Conservation (phyloP, 352 stramenopile species). For the Phytophthora vignae region DNA sequence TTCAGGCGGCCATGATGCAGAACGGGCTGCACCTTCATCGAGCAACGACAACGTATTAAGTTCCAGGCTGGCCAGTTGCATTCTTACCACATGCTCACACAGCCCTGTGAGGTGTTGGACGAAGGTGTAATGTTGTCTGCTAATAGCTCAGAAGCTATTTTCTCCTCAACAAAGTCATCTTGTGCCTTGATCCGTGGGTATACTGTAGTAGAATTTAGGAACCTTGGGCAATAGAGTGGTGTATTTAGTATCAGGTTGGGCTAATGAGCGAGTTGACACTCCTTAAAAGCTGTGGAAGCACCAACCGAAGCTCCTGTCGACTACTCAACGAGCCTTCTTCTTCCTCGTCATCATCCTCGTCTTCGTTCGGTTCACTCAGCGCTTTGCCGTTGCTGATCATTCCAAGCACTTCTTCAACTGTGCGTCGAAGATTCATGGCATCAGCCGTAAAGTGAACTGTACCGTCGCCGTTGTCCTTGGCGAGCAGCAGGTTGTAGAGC, state of each 20-base stretch:
- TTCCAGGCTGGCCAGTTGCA: neutral
- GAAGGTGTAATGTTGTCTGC: too few species aligned
- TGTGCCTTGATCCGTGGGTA: neutral
- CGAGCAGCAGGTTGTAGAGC: slow-evolving; percentile 84
- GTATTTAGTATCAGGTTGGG: slow-evolving; percentile 28
- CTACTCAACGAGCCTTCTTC: slow-evolving; percentile 8
- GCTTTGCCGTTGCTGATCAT: slow-evolving; percentile 19
- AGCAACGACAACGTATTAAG: slow-evolving; percentile 1
- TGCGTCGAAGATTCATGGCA: slow-evolving; percentile 27
- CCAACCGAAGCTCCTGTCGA: slow-evolving; percentile 47
- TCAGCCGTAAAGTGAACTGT: slow-evolving; percentile 5
- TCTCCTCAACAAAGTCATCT: neutral
- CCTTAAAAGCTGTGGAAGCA: slow-evolving; percentile 55
- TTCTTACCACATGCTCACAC: neutral
- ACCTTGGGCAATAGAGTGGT: neutral
- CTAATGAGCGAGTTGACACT: slow-evolving; percentile 30
- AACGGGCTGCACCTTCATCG: neutral
- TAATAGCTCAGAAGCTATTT: neutral
- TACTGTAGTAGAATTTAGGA: neutral
- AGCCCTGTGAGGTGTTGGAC: too few species aligned
- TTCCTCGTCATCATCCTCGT: slow-evolving; percentile 15
- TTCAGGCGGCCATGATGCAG: neutral
- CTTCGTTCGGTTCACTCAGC: slow-evolving; percentile 6
- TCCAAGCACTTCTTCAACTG: slow-evolving; percentile 42
- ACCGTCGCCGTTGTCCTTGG: slow-evolving; percentile 12